Evolutionary conservation across 495 filamentous ascomycete genomes (phyloP), one percentile per base, ranked within the genome.

Genomic region (Barbatosphaeria neglecta): DNA sequence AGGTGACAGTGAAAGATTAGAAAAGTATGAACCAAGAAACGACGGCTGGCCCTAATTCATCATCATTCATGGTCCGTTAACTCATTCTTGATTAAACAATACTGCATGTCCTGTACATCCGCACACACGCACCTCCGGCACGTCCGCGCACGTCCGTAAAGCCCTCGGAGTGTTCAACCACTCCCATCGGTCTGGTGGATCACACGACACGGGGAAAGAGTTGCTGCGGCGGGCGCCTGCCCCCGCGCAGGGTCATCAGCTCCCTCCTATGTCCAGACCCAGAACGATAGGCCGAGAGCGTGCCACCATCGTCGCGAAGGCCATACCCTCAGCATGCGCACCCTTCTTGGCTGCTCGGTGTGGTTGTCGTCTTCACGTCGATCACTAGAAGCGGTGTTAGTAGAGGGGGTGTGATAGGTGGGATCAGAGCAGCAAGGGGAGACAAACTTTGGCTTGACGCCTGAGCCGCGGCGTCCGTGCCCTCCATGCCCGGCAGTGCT

Each of bases 401-500:
- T 41, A 33, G 7, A 13, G 28, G 43, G 18, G 37, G 24, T 35
- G 19, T 41, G 6, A 37, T 16, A 8, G 37, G 24, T 35, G 19
- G 43, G 6, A 37, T 16, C 10, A 6, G 17, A 25, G 37, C 18
- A 20, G 47, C 3, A 33, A 7, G 17, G 4, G 20, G 22, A 27
- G 27, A 66, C 73, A 49, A 53, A 81, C 77, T 84, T 66, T 80
- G 78, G 69, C 76, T 86, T 44, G 83, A 76, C 42, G 70, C 68
- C 58, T 76, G 71, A 22, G 67, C 68, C 39, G 72, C 74, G 50
- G 77, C 78, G 55, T 83, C 82, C 49, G 83, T 76, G 8, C 88
- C 89, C 61, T 97, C 92, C 92, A 98, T 98, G 23, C 92, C 92
- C 4, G 92, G 92, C 53, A 98, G 76, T 24, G 92, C 92, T 68